Conservation (phyloP, 1,284 basidiomycete genomes). For the Naganishia sp. region DNA sequence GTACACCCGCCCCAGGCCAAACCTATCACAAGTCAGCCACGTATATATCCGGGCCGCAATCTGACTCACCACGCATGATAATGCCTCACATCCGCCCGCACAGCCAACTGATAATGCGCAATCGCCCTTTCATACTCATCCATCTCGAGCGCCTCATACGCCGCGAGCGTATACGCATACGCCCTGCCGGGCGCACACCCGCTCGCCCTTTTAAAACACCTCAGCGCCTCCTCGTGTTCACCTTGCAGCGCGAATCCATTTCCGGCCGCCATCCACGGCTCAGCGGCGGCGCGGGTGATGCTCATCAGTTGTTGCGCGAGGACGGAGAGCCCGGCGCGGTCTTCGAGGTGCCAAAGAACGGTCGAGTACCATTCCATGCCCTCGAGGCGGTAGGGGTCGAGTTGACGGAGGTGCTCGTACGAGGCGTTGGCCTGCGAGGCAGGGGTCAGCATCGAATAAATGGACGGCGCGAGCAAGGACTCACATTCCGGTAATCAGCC, state of each 20-base stretch:
- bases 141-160: conserved; percentile 85
- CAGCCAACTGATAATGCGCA: conserved; percentile 81
- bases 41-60: conserved; percentile 2
- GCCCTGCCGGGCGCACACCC: conserved; percentile 80
- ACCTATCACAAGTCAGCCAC: conserved; percentile 61
- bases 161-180: conserved; percentile 89
- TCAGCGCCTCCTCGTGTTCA: conserved; percentile 83
- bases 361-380: conserved; percentile 95
- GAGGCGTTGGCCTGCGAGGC: conserved; percentile 71
- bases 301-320: conserved; percentile 84
- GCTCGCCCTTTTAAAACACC: conserved; percentile 85
- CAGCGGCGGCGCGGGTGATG: conserved; percentile 74
- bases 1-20: conserved; percentile 93
- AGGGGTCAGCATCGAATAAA: not conserved
- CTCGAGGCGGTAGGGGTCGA: conserved; percentile 79
- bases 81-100: conserved; percentile 81
- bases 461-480: conserved; percentile 46
- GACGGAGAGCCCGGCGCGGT: conserved; percentile 76
- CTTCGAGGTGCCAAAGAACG: conserved; percentile 85
- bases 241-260: conserved; percentile 90
- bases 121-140: conserved; percentile 88
- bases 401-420: conserved; percentile 73
- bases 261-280: conserved; percentile 91
- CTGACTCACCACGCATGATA: conserved; percentile 86
- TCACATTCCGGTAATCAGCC: conserved; percentile 78